Evolutionary conservation across 2,329 filamentous ascomycete species (phyloP).

Genomic region (Botrytis squamosa): DNA sequence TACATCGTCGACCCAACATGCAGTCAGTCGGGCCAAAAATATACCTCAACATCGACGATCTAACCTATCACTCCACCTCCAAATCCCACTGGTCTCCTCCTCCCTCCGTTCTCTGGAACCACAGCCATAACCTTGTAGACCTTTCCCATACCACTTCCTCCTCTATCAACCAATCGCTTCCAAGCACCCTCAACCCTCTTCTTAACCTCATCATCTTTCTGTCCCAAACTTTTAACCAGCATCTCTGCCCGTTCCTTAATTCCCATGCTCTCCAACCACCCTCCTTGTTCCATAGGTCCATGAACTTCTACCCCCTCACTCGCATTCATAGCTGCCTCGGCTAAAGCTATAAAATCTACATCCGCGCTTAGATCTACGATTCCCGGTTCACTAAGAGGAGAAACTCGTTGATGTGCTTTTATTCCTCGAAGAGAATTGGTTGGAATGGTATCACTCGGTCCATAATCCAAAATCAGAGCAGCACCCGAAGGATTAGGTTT

Average conservation of each 20-base stretch:
- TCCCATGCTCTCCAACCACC: conserved; percentile 78
- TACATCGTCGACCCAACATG: background rate
- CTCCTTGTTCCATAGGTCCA: conserved; percentile 82
- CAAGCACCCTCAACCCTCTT: conserved; percentile 70
- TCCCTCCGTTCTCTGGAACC: conserved; percentile 73
- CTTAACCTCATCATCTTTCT: conserved; percentile 48
- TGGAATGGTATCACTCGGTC: conserved; percentile 74
- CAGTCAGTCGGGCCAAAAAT: background rate
- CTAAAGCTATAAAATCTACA: conserved; percentile 87
- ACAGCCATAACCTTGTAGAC: conserved; percentile 93
- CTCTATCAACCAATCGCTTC: conserved; percentile 79
- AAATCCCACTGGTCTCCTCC: conserved; percentile 83
- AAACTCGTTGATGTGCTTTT: conserved; percentile 70
- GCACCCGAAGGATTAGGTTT: conserved; percentile 73
- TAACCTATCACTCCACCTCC: conserved; percentile 54
- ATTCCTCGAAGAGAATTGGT: conserved; percentile 91
- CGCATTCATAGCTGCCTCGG: conserved; percentile 74
- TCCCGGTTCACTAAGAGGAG: conserved; percentile 76
- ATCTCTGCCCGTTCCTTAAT: conserved; percentile 74
- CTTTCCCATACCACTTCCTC: conserved; percentile 85
- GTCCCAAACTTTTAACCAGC: conserved; percentile 52
- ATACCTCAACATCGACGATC: conserved; percentile 41
- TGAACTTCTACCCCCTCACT: conserved; percentile 85
- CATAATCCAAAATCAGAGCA: conserved; percentile 95
- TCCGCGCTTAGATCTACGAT: conserved; percentile 87